Conservation (phyloP, 2,329 filamentous ascomycete species). For the Pseudocercospora fuligena region DNA sequence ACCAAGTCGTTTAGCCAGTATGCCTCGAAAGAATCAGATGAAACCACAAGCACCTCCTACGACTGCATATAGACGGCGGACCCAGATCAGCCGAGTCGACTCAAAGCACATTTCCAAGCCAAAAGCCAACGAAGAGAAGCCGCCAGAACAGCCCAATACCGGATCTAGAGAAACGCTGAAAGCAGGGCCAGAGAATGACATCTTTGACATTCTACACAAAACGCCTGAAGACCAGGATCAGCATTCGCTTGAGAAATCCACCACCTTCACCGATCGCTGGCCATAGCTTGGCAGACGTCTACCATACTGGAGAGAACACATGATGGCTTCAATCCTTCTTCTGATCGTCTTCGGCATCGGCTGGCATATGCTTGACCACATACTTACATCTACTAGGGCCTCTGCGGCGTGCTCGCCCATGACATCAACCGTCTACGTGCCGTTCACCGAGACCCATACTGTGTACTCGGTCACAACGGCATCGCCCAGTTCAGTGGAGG, state of each 20-base stretch:
- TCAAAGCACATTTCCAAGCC: background rate
- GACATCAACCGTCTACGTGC: slow-evolving; percentile 32
- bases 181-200: background rate
- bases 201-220: background rate
- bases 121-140: background rate
- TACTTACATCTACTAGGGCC: slow-evolving; percentile 37
- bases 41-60: background rate
- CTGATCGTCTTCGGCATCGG: slow-evolving; percentile 34
- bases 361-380: slow-evolving; percentile 33
- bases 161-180: background rate
- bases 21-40: slow-evolving; percentile 4
- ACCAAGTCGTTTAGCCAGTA: slow-evolving; percentile 9
- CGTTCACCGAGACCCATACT: slow-evolving; percentile 35
- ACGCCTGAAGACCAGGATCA: too few relatives aligned
- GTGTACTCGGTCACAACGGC: slow-evolving; percentile 24
- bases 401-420: slow-evolving; percentile 33
- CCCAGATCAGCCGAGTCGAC: background rate
- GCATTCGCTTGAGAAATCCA: too few relatives aligned
- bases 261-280: background rate
- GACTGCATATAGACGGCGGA: background rate
- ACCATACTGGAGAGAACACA: slow-evolving; percentile 3
- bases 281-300: background rate
- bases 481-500: slow-evolving; percentile 12
- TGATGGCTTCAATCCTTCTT: slow-evolving; percentile 26
- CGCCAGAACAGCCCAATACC: background rate